Percentiles rank a stretch among this genome's conserved stretches.
Conservation (phyloP, 371 early-diverging fungal genomes). For the Mucor racemosus region DNA sequence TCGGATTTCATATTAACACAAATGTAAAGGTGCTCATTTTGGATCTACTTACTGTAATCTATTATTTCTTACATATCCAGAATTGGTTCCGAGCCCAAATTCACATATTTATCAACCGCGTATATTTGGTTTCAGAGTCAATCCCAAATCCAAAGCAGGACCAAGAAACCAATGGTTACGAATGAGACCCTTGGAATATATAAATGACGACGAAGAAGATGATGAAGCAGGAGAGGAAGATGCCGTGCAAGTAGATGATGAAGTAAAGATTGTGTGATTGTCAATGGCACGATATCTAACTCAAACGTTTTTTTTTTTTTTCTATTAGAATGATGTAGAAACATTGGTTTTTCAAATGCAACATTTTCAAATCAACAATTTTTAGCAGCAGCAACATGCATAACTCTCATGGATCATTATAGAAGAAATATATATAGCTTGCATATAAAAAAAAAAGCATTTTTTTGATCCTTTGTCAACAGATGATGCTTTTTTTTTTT, state of each 20-base stretch:
- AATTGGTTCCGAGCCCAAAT: constrained; percentile 64
- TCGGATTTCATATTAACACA: background rate
- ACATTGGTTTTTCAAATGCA: background rate
- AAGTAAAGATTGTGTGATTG: background rate
- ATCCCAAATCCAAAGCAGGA: constrained; percentile 59
- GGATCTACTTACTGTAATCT: constrained; percentile 95
- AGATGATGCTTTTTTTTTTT: no score
- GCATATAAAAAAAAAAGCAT: no score
- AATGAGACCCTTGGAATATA: constrained; percentile 49
- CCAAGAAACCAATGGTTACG: constrained; percentile 84
- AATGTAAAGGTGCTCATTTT: constrained; percentile 84
- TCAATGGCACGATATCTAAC: no score
- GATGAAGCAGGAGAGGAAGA: background rate
- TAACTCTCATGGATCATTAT: no score
- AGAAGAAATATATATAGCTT: no score
- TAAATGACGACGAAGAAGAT: constrained; percentile 35
- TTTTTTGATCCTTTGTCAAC: no score
- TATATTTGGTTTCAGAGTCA: constrained; percentile 84
- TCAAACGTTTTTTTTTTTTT: background rate
- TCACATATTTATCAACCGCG: constrained; percentile 70
- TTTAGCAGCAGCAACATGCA: background rate
- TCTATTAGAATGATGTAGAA: background rate
- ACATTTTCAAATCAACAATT: background rate
- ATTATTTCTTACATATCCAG: constrained; percentile 84
- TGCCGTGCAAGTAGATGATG: constrained; percentile 5